Evolutionary conservation across 257 asterid genomes (phyloP).

Genomic region (Ilex asprella): DNA sequence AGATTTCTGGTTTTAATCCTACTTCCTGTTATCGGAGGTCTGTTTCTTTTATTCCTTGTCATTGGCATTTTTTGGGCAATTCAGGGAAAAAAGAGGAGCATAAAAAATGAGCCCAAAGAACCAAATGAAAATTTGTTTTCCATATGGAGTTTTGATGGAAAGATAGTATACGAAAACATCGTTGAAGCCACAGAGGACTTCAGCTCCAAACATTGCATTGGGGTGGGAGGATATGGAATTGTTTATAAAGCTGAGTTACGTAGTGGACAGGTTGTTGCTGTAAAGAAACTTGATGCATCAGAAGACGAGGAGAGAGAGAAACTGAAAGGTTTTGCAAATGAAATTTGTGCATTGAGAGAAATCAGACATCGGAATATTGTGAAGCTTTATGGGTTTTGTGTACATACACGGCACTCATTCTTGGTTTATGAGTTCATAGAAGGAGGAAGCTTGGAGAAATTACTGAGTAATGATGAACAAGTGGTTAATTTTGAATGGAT

Average conservation of each 20-base stretch:
- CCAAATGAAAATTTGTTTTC: constrained; percentile 11
- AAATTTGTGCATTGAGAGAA: constrained; percentile 21
- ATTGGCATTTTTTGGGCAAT: too few relatives aligned
- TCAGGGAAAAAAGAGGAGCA: too few relatives aligned
- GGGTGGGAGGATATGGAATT: constrained; percentile 30
- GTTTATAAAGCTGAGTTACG: constrained; percentile 24
- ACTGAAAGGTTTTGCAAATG: constrained; percentile 18
- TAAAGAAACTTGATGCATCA: constrained; percentile 21
- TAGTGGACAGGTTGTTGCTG: constrained; percentile 24
- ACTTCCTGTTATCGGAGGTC: too few relatives aligned
- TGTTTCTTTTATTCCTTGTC: too few relatives aligned
- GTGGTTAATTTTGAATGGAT: constrained; percentile 17
- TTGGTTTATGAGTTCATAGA: constrained; percentile 28
- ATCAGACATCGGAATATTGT: constrained; percentile 31
- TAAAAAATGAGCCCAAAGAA: too few relatives aligned
- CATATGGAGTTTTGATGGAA: constrained; percentile 24
- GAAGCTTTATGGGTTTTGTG: constrained; percentile 21
- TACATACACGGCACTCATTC: constrained; percentile 19
- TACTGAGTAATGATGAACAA: constrained; percentile 14
- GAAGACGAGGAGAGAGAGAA: constrained; percentile 8
- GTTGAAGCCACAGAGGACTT: background rate
- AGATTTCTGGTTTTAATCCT: too few relatives aligned
- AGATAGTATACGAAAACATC: background rate
- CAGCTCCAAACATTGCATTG: constrained; percentile 16
- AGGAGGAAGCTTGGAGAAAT: constrained; percentile 22